Evolutionary conservation across 2,329 filamentous ascomycete species (phyloP).

Genomic region (Ophiostoma perfectum): DNA sequence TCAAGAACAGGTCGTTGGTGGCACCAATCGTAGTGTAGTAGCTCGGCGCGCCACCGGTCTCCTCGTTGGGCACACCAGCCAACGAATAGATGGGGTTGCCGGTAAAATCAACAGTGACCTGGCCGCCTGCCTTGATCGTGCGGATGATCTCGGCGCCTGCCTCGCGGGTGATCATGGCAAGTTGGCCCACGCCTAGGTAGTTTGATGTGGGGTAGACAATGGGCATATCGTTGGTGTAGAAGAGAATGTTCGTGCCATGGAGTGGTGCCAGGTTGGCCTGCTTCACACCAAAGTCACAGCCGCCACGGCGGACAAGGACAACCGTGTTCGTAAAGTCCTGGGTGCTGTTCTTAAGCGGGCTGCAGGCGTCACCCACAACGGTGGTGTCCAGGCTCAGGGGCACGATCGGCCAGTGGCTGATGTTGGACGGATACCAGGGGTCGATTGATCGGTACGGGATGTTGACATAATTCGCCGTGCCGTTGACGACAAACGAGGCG

Average conservation of each 20-base stretch:
- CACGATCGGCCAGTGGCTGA: conserved; percentile 39
- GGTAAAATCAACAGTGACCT: conserved; percentile 41
- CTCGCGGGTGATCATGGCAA: background rate
- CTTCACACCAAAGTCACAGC: conserved; percentile 52
- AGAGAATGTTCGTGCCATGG: conserved; percentile 56
- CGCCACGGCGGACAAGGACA: conserved; percentile 55
- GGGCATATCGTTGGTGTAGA: conserved; percentile 51
- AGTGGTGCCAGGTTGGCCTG: conserved; percentile 46
- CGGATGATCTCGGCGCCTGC: background rate
- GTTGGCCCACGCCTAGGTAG: background rate
- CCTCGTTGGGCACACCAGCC: conserved; percentile 33
- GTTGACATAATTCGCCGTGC: conserved; percentile 29
- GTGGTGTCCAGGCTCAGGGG: conserved; percentile 46
- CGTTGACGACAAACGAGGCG: conserved; percentile 40
- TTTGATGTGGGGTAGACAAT: background rate
- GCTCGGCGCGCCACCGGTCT: conserved; percentile 42
- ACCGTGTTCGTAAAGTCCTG: conserved; percentile 54
- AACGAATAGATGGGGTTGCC: conserved; percentile 36
- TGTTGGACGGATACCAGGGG: conserved; percentile 35
- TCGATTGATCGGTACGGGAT: conserved; percentile 40
- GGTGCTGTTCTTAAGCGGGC: conserved; percentile 45
- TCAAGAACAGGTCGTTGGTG: conserved; percentile 43
- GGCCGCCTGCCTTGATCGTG: conserved; percentile 31
- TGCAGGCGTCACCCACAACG: conserved; percentile 47
- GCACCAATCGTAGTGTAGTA: conserved; percentile 43